Evolutionary conservation across 2,329 filamentous ascomycete genomes (phyloP).

Genomic region (Berkeleyomyces rouxiae): DNA sequence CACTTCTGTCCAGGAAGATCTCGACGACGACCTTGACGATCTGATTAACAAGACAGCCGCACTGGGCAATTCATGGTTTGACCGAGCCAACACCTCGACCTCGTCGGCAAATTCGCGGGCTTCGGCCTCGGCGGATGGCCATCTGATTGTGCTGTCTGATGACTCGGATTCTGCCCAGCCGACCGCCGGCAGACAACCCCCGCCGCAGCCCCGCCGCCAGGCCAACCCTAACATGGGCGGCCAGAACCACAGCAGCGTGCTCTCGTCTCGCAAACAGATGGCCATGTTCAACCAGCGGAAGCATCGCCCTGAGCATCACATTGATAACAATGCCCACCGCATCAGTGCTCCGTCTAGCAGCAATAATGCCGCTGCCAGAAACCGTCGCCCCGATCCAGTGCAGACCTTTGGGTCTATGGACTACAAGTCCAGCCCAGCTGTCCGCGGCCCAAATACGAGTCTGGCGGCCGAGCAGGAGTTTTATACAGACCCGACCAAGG

Average conservation of each 20-base stretch:
- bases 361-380: constrained; percentile 25
- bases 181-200: not conserved
- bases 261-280: constrained; percentile 37
- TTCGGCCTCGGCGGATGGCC: not conserved
- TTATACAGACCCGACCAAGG: constrained; percentile 56
- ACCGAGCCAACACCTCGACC: not conserved
- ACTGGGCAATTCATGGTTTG: constrained; percentile 10
- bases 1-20: constrained; percentile 1
- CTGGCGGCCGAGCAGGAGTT: constrained; percentile 25
- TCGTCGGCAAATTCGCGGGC: not conserved
- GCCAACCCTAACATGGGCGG: not conserved
- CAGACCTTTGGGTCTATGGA: constrained; percentile 11
- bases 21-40: constrained; percentile 10
- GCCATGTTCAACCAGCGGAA: constrained; percentile 39
- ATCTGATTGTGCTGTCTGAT: not conserved
- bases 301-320: constrained; percentile 40
- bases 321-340: constrained; percentile 30
- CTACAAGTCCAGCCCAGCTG: constrained; percentile 5
- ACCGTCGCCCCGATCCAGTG: constrained; percentile 17
- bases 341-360: constrained; percentile 17
- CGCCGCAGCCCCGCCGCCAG: not conserved
- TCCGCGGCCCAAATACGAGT: constrained; percentile 8
- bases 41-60: constrained; percentile 12
- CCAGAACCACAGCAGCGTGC: constrained; percentile 21
- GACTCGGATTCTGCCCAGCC: not conserved